Base-by-base conservation (phyloP, 768 basidiomycete species). In the Mrakia blollopis region DNA sequence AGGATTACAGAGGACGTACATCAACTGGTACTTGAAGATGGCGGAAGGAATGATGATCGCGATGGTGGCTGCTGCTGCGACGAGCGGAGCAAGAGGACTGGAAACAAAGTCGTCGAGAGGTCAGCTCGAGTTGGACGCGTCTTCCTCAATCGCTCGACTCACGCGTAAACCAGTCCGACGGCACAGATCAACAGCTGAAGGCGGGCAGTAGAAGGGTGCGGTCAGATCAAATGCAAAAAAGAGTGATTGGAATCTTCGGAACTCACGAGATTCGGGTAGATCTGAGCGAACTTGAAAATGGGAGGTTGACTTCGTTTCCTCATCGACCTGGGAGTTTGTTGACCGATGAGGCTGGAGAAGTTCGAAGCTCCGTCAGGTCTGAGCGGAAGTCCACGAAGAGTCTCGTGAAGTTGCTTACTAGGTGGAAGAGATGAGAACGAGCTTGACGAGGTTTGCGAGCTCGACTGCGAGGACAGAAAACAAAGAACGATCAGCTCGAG, bases 31-130 rank as follows among this genome's bases (percentile, higher is more conserved):
- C 30, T 73, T 73, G 35, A 37, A 57, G 28, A 57, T 37, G 5
- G 37, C 72, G 21, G 54, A 73, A 8, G 72, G 18, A 23, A 73
- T 60, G n/a, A 41, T 6, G 7, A 73, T n/a, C 2, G 72, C 54
- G 39, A 44, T 57, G 4, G 72, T 35, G 1, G 72, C 72, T 13
- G 52, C 44, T 16, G 72, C 61, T 3, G 72, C 50, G 23, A 73
- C 72, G 37, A 73, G 61, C 25, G 72, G 71, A 25, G 72, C 72
- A n/a, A 73, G 72, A 21, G 72, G 72, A 14, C 63, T 65, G 37
- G 3, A 9, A 9, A 21, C 14, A 18, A 21, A 21, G 63, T 3
- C 10, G 37, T 4, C 28, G 3, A 7, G 6, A 35, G 18, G 30
- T 32, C 37, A 32, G 23, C 32, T 65, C 63, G 32, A 11, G 32